Base-by-base conservation (phyloP, 139 green algal species). In the Microglena sp. region DNA sequence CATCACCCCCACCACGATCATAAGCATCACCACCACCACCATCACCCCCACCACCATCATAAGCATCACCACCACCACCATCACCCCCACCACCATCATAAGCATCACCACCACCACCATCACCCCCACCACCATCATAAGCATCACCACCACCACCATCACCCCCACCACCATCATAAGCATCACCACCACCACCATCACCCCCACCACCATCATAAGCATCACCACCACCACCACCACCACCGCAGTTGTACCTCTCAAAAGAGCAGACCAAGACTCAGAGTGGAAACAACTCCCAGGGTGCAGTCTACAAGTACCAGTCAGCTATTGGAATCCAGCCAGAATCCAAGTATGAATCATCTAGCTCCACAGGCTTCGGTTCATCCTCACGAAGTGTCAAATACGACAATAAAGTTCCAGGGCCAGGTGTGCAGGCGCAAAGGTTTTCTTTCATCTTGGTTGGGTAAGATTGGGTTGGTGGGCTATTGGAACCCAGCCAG, bases 161-260 rank as follows among this genome's bases (percentile, higher is more conserved):
- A n/a, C n/a, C n/a, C n/a, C n/a, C n/a, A n/a, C n/a, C n/a, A n/a
- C n/a, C n/a, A n/a, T n/a, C n/a, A n/a, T n/a, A n/a, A n/a, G n/a
- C n/a, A n/a, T n/a, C n/a, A n/a, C n/a, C n/a, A n/a, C n/a, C n/a
- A n/a, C n/a, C n/a, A n/a, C n/a, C n/a, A n/a, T n/a, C n/a, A n/a
- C n/a, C n/a, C n/a, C n/a, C n/a, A n/a, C n/a, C n/a, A n/a, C n/a
- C n/a, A n/a, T n/a, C n/a, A n/a, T n/a, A n/a, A n/a, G n/a, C n/a
- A n/a, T n/a, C n/a, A n/a, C n/a, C n/a, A n/a, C n/a, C n/a, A n/a
- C n/a, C n/a, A n/a, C n/a, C n/a, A n/a, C n/a, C n/a, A n/a, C n/a
- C n/a, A n/a, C n/a, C n/a, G n/a, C 74, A 80, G 74, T 55, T 76
- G 0, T 80, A 80, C 55, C 31, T 81, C 0, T 75, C 66, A 6